These are phyloP conservation scores for Calonectria fujianensis DNA, from an alignment of 2,329 filamentous ascomycete genomes.

Conservation along the genomic window DNA sequence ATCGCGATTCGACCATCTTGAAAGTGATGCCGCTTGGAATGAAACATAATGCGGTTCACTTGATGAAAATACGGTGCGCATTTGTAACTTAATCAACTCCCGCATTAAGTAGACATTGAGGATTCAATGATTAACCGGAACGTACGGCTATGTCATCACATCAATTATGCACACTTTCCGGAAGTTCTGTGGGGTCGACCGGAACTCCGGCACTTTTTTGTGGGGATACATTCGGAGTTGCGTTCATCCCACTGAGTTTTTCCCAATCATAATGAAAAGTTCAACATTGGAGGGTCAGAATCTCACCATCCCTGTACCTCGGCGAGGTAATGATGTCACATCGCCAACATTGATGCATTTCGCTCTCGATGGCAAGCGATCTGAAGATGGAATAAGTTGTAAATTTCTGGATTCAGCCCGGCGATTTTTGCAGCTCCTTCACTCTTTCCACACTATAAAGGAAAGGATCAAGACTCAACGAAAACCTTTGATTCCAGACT, in stretches of 20 bases:
- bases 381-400: background rate
- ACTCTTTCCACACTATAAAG: background rate
- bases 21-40: background rate
- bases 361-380: too few species aligned
- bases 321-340: background rate
- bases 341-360: background rate
- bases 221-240: background rate
- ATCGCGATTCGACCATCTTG: background rate
- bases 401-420: too few species aligned
- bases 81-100: too few species aligned
- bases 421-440: background rate
- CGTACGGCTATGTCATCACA: background rate
- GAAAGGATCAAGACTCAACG: background rate
- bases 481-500: background rate
- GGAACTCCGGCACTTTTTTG: constrained; percentile 26
- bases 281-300: background rate
- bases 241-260: background rate
- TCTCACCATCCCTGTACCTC: background rate
- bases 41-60: too few species aligned
- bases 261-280: too few species aligned
- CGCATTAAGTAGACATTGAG: background rate
- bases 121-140: background rate
- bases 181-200: background rate
- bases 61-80: too few species aligned
- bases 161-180: background rate